Base-by-base conservation (phyloP, 805 yeast species). In the Yamadazyma phyllophila region DNA sequence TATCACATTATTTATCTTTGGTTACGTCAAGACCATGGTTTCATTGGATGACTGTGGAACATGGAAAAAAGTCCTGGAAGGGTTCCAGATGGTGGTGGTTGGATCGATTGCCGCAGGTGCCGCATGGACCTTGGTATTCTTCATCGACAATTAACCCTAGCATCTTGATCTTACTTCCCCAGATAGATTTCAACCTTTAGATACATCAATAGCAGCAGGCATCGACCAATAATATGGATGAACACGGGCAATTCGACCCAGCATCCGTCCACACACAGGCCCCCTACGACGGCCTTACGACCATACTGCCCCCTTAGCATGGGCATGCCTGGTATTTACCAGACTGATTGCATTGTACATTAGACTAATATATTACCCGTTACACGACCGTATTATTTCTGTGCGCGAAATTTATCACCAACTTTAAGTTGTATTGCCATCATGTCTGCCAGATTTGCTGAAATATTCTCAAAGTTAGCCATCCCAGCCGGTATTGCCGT, bases 91-190 rank as follows among this genome's bases (percentile, higher is more conserved):
- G 98, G 82, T 89, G 44, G 66, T 85, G n/a, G 91, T 88, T 41
- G 99, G 99, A 33, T 95, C 97, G n/a, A 71, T 86, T 27, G 98
- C 99, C 16, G 98, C 99, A 4, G 96, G 96, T 4, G 87, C 96
- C 17, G 99, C 99, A 9, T 92, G 96, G 96, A 81, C 80, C 37
- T 78, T 91, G 61, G 99, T 92, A 29, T 85, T 82, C 62, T 63
- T 84, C 52, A 82, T 92, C 49, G 96, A 62, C 47, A 55, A 57
- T 37, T 61, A 47, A 20, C 6, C 24, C 6, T 20, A 20, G 24
- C 24, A 20, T 20, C 24, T 20, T 3, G 24, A 20, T 20, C 24
- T 20, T 20, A 20, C 24, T 20, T 20, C 24, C 24, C 24, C 24
- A 20, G 24, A 4, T 20, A 20, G 24, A 20, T 20, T 20, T 20